Evolutionary conservation across 257 asterid species (phyloP).

Genomic region (Solanum lycopersicoides): DNA sequence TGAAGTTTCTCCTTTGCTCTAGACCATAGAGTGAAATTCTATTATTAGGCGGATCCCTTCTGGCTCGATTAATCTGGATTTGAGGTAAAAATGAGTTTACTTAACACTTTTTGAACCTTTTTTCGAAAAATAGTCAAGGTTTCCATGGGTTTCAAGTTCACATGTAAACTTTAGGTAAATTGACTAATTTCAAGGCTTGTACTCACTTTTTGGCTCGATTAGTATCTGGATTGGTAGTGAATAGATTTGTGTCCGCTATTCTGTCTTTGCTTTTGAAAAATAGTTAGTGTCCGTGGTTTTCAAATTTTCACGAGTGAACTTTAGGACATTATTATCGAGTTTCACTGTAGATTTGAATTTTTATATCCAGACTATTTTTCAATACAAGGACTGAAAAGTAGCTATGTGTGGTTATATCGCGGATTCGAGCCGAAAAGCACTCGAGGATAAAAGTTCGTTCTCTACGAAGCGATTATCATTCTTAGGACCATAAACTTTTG

Average conservation of each 20-base stretch:
- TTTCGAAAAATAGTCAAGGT: accelerated
- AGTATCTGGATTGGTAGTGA: neutral
- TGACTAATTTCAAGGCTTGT: neutral
- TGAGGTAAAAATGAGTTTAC: neutral
- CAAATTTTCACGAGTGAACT: no score
- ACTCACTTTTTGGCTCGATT: neutral
- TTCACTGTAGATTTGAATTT: neutral
- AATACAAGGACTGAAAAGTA: neutral
- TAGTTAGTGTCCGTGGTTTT: neutral
- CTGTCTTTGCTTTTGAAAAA: neutral
- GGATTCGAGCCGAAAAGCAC: neutral
- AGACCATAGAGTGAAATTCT: constrained; percentile 44
- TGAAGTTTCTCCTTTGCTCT: constrained; percentile 67
- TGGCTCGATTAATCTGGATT: neutral
- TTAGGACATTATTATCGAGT: accelerated
- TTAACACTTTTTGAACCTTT: neutral
- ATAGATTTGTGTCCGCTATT: neutral
- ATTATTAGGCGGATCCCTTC: accelerated
- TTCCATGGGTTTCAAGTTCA: neutral
- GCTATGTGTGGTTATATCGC: neutral
- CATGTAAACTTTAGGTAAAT: neutral
- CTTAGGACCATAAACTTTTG: neutral
- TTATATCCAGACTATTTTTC: neutral
- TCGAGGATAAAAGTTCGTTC: neutral
- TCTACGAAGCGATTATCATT: neutral